phyloP scores from a whole-genome alignment of 257 asterid species.

The Coffea canephora region DNA sequence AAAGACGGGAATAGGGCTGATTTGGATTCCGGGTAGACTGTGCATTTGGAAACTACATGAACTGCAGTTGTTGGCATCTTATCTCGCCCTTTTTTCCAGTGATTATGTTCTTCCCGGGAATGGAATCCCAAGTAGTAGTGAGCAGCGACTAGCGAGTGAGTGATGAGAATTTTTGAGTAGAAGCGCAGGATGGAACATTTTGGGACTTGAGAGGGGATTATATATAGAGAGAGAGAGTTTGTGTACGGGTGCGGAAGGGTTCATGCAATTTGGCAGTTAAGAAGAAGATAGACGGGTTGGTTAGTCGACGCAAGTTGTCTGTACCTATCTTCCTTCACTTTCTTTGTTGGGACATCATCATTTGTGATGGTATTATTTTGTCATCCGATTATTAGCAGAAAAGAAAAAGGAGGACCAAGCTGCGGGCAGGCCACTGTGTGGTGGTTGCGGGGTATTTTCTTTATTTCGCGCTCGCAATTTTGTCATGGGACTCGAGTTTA shows the following conservation, averaged over 20 bases:
- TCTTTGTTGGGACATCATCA: neutral
- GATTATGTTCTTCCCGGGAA: too few relatives aligned
- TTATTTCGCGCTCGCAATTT: neutral
- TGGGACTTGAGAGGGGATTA: neutral
- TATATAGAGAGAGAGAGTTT: constrained; percentile 7
- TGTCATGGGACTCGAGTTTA: neutral
- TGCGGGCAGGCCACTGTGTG: too few relatives aligned
- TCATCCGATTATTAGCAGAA: too few relatives aligned
- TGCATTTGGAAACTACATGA: constrained; percentile 59
- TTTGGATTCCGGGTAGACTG: constrained; percentile 48
- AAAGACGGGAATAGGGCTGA: constrained; percentile 42
- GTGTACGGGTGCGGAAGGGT: neutral
- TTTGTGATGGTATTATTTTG: too few relatives aligned
- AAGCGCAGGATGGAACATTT: too few relatives aligned
- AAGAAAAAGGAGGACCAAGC: too few relatives aligned
- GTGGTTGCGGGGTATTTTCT: neutral
- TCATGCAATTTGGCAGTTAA: constrained; percentile 25
- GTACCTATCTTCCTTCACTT: neutral
- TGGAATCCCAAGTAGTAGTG: too few relatives aligned
- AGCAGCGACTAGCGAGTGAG: too few relatives aligned
- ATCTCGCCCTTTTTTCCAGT: too few relatives aligned
- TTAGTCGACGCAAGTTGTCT: neutral
- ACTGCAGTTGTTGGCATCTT: constrained; percentile 46
- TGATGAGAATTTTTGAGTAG: too few relatives aligned
- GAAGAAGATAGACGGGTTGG: neutral